phyloP scores from a whole-genome alignment of 2,329 filamentous ascomycete species.

The Zasmidium cellare region DNA sequence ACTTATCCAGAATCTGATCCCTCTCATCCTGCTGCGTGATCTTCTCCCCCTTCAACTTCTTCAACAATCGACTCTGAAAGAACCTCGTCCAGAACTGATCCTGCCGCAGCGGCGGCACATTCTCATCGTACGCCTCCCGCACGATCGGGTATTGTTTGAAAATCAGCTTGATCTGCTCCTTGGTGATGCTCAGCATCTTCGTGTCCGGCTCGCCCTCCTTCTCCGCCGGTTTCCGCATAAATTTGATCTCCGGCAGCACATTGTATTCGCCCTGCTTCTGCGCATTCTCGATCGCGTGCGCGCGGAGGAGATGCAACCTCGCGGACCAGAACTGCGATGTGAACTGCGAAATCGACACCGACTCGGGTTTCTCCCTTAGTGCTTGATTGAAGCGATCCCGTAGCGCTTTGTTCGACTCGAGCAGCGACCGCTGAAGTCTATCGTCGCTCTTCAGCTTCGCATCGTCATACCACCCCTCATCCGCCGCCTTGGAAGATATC shows the following conservation, averaged over 20 bases:
- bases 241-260: constrained; percentile 83
- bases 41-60: constrained; percentile 87
- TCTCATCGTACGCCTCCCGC: constrained; percentile 87
- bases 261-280: constrained; percentile 92
- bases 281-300: constrained; percentile 83
- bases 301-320: constrained; percentile 78
- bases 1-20: constrained; percentile 82
- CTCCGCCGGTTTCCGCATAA: constrained; percentile 25
- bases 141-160: constrained; percentile 92
- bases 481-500: constrained; percentile 50
- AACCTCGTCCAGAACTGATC: constrained; percentile 90
- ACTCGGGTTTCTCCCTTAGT: constrained; percentile 77
- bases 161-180: constrained; percentile 90
- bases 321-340: constrained; percentile 94
- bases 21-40: constrained; percentile 73
- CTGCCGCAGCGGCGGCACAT: constrained; percentile 68
- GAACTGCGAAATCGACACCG: constrained; percentile 77
- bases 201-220: constrained; percentile 64
- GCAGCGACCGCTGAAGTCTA: constrained; percentile 80
- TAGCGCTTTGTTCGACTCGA: constrained; percentile 72
- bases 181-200: constrained; percentile 78
- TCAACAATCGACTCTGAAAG: constrained; percentile 86
- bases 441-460: constrained; percentile 73
- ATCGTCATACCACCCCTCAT: constrained; percentile 77
- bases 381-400: constrained; percentile 87